phyloP scores from a whole-genome alignment of 2,329 filamentous ascomycete species.

The Trichophyton rubrum region DNA sequence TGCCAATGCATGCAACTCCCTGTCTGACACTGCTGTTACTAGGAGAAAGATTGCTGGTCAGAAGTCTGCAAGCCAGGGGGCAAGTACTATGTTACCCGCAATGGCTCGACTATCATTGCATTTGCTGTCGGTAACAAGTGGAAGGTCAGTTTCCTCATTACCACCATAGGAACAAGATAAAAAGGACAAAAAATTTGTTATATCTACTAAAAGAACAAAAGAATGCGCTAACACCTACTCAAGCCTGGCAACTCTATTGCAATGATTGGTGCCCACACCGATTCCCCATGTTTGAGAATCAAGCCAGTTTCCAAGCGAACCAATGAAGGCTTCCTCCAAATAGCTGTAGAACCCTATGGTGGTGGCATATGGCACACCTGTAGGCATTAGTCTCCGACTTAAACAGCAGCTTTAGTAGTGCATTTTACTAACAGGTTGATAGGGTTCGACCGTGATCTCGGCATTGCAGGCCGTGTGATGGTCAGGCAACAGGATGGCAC shows the following conservation, averaged over 20 bases:
- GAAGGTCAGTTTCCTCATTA: constrained; percentile 11
- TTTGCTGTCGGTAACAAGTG: constrained; percentile 50
- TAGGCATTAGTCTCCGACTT: constrained; percentile 15
- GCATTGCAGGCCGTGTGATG: constrained; percentile 78
- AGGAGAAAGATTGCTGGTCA: constrained; percentile 52
- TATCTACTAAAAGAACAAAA: background rate
- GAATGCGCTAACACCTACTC: background rate
- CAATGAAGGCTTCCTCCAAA: constrained; percentile 76
- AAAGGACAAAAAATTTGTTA: background rate
- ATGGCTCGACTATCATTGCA: constrained; percentile 72
- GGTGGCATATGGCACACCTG: constrained; percentile 95
- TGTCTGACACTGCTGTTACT: background rate
- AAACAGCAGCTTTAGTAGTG: background rate
- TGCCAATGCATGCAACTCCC: background rate
- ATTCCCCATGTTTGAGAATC: constrained; percentile 80
- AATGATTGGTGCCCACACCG: constrained; percentile 93
- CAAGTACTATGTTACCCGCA: constrained; percentile 80
- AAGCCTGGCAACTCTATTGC: constrained; percentile 71
- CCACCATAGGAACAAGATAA: background rate
- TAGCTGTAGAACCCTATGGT: constrained; percentile 93
- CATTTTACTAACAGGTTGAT: constrained; percentile 11
- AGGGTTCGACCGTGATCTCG: constrained; percentile 89
- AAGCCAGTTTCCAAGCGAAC: constrained; percentile 91
- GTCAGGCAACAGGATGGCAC: constrained; percentile 60
- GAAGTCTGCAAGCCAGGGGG: constrained; percentile 61